phyloP scores from a whole-genome alignment of 805 yeast genomes.

The Wickerhamiella alocasiicola region DNA sequence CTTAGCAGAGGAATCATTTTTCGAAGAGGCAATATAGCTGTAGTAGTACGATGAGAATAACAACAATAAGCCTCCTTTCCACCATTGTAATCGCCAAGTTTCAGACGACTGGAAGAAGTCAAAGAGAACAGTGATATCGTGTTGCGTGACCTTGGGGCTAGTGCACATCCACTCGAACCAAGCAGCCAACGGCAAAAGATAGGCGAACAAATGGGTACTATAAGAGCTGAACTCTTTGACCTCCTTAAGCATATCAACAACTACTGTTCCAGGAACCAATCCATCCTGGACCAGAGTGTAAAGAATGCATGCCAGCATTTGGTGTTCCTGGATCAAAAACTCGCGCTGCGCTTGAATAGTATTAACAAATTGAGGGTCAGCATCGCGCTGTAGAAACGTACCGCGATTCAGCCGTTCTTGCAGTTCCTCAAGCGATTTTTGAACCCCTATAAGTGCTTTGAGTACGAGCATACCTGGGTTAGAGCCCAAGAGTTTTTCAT shows the following conservation, averaged over 20 bases:
- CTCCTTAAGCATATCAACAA: slow-evolving; percentile 34
- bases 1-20: neutral
- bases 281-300: slow-evolving; percentile 38
- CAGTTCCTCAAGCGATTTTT: slow-evolving; percentile 42
- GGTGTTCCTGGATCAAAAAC: slow-evolving; percentile 55
- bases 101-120: neutral
- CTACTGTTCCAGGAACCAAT: slow-evolving; percentile 27
- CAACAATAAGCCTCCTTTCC: slow-evolving; percentile 22
- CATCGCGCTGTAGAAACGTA: slow-evolving; percentile 38
- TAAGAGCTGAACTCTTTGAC: slow-evolving; percentile 40
- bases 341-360: slow-evolving; percentile 47
- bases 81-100: slow-evolving; percentile 22
- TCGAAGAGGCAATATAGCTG: slow-evolving; percentile 2
- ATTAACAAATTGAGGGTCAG: slow-evolving; percentile 35
- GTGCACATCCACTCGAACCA: slow-evolving; percentile 13
- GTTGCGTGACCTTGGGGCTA: neutral
- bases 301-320: slow-evolving; percentile 52
- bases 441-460: slow-evolving; percentile 45
- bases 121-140: slow-evolving; percentile 6
- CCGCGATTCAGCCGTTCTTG: slow-evolving; percentile 37
- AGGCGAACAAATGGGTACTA: slow-evolving; percentile 47
- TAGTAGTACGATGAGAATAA: slow-evolving; percentile 14
- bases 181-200: slow-evolving; percentile 41
- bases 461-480: slow-evolving; percentile 35
- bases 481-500: slow-evolving; percentile 6